Base-by-base conservation (phyloP, 305 asterid species). In the Fraxinus floribunda region DNA sequence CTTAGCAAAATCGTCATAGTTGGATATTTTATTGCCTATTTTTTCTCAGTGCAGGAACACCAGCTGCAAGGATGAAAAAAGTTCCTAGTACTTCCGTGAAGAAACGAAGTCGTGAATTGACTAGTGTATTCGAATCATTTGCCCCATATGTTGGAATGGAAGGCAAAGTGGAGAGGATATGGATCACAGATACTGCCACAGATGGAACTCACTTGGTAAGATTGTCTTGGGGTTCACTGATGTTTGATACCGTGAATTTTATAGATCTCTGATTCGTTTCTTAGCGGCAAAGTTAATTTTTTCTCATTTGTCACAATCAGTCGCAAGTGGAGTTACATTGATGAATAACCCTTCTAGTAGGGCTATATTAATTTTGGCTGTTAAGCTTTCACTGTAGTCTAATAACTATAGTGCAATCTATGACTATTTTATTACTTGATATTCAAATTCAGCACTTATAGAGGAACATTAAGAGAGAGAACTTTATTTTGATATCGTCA, bases 11-110 rank as follows among this genome's bases (percentile, higher is more conserved):
- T 7, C 29, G 18, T 26, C 55, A 34, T 60, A 8, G 44, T 11
- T 70, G 30, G 49, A 29, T 79, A 18, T 41, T 20, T 20, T 35
- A 11, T 71, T 34, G 77, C 34, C 62, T 38, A 78, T 83, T 83
- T 83, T 38, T 18, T 78, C 36, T 76, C 2, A 66, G 83, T 70
- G 75, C 92, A 94, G 97, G 98, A 80, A 94, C 98, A 64, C 98
- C 94, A 38, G 98, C 97, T 81, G 98, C 97, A 74, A 92, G 97
- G 85, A 92, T 94, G 99, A 94, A 94, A 87, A 96, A 94, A 73
- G 98, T 96, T 80, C 92, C 98, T 3, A 94, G 99, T 85, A 88
- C 87, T 68, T 79, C 89, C 18, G 98, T 94, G 85, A 94, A 94
- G 92, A 88, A 87, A 78, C 89, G 94, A 26, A 94, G 98, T 82